Evolutionary conservation across 352 stramenopile species (phyloP).

Genomic region (Phytophthora pluvialis): DNA sequence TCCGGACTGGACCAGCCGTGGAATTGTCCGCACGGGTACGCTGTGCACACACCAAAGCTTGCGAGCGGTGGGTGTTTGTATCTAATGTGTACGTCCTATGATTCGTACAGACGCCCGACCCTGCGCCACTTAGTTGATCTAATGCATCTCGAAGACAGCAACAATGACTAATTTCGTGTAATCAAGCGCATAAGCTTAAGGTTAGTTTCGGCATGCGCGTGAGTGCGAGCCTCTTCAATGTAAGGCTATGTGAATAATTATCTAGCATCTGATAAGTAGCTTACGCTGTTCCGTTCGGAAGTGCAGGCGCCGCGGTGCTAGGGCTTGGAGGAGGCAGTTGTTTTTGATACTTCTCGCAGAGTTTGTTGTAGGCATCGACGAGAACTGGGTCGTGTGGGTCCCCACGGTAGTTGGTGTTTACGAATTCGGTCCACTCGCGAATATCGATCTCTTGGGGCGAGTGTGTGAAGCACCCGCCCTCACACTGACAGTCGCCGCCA

Average conservation of each 20-base stretch:
- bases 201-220: constrained; percentile 6
- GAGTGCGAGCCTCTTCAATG: constrained; percentile 26
- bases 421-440: constrained; percentile 61
- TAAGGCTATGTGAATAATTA: constrained; percentile 40
- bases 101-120: constrained; percentile 60
- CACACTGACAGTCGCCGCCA: constrained; percentile 63
- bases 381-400: constrained; percentile 39
- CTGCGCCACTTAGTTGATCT: constrained; percentile 78
- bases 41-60: not conserved
- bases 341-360: constrained; percentile 57
- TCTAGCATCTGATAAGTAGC: constrained; percentile 14
- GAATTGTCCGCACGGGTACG: constrained; percentile 95
- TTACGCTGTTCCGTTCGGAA: constrained; percentile 12
- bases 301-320: constrained; percentile 2
- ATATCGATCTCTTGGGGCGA: constrained; percentile 75
- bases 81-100: not conserved
- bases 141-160: constrained; percentile 44
- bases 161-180: constrained; percentile 24
- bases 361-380: constrained; percentile 43
- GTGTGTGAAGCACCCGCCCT: constrained; percentile 63
- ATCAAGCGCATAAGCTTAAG: constrained; percentile 16
- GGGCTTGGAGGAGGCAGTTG: constrained; percentile 37
- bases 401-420: constrained; percentile 52
- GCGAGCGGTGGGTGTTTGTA: not conserved
- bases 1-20: constrained; percentile 93